Base-by-base conservation (phyloP, 257 asterid genomes). In the Handroanthus guayacan region DNA sequence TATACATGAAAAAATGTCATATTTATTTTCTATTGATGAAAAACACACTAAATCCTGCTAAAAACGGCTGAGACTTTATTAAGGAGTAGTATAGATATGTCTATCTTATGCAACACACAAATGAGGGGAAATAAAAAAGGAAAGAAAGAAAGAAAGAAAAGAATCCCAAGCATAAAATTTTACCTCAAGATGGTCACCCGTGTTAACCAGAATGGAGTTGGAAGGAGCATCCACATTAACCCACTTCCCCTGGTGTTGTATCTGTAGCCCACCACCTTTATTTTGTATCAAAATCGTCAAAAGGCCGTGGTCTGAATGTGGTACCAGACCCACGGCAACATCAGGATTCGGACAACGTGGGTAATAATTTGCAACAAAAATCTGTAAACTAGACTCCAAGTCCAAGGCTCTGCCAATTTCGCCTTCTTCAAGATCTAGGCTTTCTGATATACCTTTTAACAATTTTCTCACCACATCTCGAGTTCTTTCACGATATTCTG, bases 151-250 rank as follows among this genome's bases (percentile, higher is more conserved):
- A n/a, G 14, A 48, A 25, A 25, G 31, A 25, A 25, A 25, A 25
- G 31, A 25, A 25, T 25, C 31, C 31, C 0, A 25, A 25, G 31
- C 8, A 7, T 6, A 7, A 69, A 18, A 5, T 25, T 36, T 82
- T 79, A 90, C 98, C 98, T 93, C 95, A n/a, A 93, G 93, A 20
- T 91, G 97, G 62, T 93, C 98, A 0, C 82, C 91, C 1, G 87
- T 84, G 82, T 91, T 91, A 25, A 93, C 91, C 71, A 93, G 43
- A 57, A 93, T 80, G 52, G 98, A 83, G 74, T 88, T 86, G 44
- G 97, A 90, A 17, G 77, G 61, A 39, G 89, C 75, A 66, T 72
- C 58, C 5, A 91, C 91, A 16, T 83, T 54, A 10, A 93, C 14
- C 98, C 98, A 93, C 47, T 66, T 75, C 2, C 91, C 94, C 1